Conservation (phyloP, 192 early-diverging fungal species). For the Phycomyces nitens region DNA sequence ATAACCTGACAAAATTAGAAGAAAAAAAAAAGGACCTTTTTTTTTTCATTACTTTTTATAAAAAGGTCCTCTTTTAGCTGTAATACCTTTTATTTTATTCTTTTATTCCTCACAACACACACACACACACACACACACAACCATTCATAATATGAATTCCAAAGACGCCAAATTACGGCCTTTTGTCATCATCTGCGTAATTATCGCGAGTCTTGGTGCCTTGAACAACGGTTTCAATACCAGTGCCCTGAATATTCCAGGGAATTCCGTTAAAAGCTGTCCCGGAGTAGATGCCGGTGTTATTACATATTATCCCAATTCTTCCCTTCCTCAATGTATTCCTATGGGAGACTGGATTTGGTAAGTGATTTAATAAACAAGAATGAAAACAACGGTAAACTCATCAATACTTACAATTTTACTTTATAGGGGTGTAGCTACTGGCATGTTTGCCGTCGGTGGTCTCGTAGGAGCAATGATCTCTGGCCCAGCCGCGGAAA, state of each 20-base stretch:
- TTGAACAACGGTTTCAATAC: slow-evolving; percentile 35
- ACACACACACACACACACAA: no score
- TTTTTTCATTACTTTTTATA: no score
- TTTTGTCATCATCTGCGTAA: slow-evolving; percentile 23
- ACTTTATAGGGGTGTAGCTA: slow-evolving; percentile 47
- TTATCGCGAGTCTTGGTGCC: slow-evolving; percentile 26
- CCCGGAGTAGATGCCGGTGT: slow-evolving; percentile 22
- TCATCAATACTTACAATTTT: no score
- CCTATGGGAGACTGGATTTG: slow-evolving; percentile 41
- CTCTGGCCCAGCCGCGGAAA: slow-evolving; percentile 54
- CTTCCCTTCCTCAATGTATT: slow-evolving; percentile 28
- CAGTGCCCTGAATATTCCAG: slow-evolving; percentile 50
- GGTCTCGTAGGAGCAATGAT: slow-evolving; percentile 65
- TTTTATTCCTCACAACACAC: no score
- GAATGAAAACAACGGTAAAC: no score
- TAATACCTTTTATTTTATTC: no score
- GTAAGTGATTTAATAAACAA: slow-evolving; percentile 31
- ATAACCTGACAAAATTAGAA: no score
- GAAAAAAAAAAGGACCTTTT: no score
- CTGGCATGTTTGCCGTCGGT: slow-evolving; percentile 59
- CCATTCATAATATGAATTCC: slow-evolving; percentile 23
- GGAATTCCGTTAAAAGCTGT: slow-evolving; percentile 51
- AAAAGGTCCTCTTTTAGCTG: no score
- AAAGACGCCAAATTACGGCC: slow-evolving; percentile 10
- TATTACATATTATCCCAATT: slow-evolving; percentile 25